Evolutionary conservation across 345 rosid species (phyloP), one percentile per base, ranked within the genome.

Genomic region (Cardiospermum halicacabum): DNA sequence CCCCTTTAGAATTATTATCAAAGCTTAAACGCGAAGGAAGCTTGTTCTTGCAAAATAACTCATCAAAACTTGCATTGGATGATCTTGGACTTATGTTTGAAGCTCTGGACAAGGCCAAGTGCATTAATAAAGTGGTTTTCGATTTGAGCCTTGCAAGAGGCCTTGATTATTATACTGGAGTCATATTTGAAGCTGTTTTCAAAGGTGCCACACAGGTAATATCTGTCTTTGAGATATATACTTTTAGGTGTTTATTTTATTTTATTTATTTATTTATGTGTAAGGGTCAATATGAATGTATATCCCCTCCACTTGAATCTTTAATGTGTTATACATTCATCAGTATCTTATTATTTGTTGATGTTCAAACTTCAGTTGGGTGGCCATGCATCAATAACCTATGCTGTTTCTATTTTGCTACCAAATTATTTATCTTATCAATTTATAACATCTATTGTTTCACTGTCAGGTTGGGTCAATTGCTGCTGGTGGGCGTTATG

Each of bases 81-180:
- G 97, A 91, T 62, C 72, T 94, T 78, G 80, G 74, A 53, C 77
- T 91, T 75, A 56, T 94, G 76, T 94, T 94, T 81, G 85, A 85
- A 69, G 95, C 96, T 73, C 80, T 94, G 12, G 89, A 85, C 11
- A 87, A 72, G 75, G 80, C 99, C 51, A 81, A 83, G 72, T 85
- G 96, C 70, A 82, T 78, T 62, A 68, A 83, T 72, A 91, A 78
- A 76, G 83, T 94, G 65, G 88, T 89, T 66, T 94, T 94, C 76
- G 99, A 94, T 74, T 81, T 94, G 70, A 94, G 99, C 73, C 91
- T 94, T 60, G 99, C 97, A 51, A 85, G 99, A 76, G 99, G 99
- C 53, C 99, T 94, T 62, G 99, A 91, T 80, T 94, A 94, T 80
- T 94, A 94, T 69, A 91, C 99, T 0, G 99, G 99, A 7, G 89